These are phyloP conservation scores for Letharia columbiana DNA, from an alignment of 495 filamentous ascomycete genomes.

Conservation along the genomic window DNA sequence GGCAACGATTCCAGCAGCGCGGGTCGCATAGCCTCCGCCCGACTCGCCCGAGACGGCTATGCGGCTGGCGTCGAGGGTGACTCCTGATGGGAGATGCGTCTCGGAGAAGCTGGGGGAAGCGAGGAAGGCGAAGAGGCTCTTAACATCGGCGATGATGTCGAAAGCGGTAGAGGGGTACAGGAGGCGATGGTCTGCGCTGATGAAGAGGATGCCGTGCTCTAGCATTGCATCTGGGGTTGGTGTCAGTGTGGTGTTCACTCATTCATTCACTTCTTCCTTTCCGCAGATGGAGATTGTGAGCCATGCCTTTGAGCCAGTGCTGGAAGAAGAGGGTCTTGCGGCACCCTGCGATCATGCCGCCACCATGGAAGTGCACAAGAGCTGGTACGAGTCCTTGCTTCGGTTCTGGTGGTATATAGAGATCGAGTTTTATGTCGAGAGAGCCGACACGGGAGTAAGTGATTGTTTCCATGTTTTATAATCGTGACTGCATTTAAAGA, in stretches of 20 bases:
- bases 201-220: conserved; percentile 27
- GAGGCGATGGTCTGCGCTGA: conserved; percentile 31
- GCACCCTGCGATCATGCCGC: conserved; percentile 33
- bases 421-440: conserved; percentile 32
- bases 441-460: conserved; percentile 28
- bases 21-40: conserved; percentile 33
- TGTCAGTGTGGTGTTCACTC: not conserved
- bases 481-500: too few species aligned
- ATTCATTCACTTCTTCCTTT: not conserved
- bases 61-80: conserved; percentile 24
- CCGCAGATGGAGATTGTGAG: not conserved
- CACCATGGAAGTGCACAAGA: conserved; percentile 35
- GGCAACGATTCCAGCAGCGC: conserved; percentile 33
- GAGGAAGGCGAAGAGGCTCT: conserved; percentile 26
- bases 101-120: conserved; percentile 15
- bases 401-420: conserved; percentile 23
- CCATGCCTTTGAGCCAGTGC: not conserved
- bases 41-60: conserved; percentile 35
- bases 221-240: conserved; percentile 24
- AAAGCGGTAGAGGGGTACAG: conserved; percentile 26
- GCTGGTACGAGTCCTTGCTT: conserved; percentile 25
- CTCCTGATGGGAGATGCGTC: conserved; percentile 16
- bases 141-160: conserved; percentile 29
- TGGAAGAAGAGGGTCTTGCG: conserved; percentile 16
- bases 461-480: conserved; percentile 20